Base-by-base conservation (phyloP, 169 alveolate species). In the Plasmodium sp. region DNA sequence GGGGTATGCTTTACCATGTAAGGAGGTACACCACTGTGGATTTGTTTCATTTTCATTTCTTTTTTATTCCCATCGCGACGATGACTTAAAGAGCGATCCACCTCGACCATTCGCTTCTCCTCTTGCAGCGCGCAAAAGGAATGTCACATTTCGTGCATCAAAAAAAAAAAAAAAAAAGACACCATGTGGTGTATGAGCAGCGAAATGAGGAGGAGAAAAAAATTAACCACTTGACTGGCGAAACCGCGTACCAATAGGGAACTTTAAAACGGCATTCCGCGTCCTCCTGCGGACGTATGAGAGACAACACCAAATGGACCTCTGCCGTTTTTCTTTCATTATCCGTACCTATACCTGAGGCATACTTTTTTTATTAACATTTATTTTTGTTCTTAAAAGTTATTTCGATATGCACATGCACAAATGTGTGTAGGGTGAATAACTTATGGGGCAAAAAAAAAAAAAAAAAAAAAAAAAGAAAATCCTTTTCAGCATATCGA, bases 341-440 rank as follows among this genome's bases (percentile, higher is more conserved):
- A 36, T 62, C 18, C 31, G 10, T 33, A 36, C 77, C 45, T 67
- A 48, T 51, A 36, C 39, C 73, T 84, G 77, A 72, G 77, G 36
- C 31, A 62, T 62, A 62, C 77, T 62, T 62, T 27, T 62, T 62
- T 62, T 62, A 62, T 81, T 77, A 56, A 33, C 39, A 12, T 48
- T 84, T 62, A 74, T 62, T 48, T 48, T 73, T 54, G 41, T 51
- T 62, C 83, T 56, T 56, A n/a, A 48, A 31, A 22, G 48, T 81
- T 71, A 71, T 81, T 84, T 77, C 77, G 58, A 77, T 67, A 84
- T 34, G 54, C 88, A 83, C 39, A 41, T 48, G 48, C 79, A 83
- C 12, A 83, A 71, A 83, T 56, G 58, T 56, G 71, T 22, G 51
- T 54, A 83, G 45, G 27, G 31, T 33, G 33, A 83, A 22, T 51